Conservation (phyloP, 345 rosid species). For the Tarenaya hassleriana region DNA sequence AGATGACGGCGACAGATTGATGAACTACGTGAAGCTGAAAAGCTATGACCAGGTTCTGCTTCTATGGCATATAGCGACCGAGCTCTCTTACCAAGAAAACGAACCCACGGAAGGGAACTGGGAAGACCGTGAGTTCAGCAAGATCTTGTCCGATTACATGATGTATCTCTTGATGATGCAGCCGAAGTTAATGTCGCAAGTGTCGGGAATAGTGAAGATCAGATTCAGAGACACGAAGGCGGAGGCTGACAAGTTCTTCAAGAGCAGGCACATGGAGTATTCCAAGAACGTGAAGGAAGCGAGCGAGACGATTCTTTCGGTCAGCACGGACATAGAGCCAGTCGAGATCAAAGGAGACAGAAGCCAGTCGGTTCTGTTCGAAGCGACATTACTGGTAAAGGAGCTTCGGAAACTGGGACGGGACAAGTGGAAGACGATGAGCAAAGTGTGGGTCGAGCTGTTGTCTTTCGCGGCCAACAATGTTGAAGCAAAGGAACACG, state of each 20-base stretch:
- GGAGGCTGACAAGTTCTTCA: conserved; percentile 22
- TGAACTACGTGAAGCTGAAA: conserved; percentile 32
- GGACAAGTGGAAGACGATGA: conserved; percentile 29
- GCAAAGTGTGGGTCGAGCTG: conserved; percentile 43
- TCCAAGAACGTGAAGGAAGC: conserved; percentile 5
- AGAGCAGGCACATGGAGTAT: background rate
- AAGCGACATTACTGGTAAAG: conserved; percentile 23
- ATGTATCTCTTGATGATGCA: conserved; percentile 37
- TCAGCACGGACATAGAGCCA: conserved; percentile 3
- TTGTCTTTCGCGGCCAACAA: conserved; percentile 31
- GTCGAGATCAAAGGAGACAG: conserved; percentile 14
- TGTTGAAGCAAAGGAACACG: conserved; percentile 30
- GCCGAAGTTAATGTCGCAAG: conserved; percentile 25
- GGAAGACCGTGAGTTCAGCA: conserved; percentile 22
- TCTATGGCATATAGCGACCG: conserved; percentile 34
- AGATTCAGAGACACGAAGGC: conserved; percentile 27
- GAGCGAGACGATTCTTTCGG: conserved; percentile 1
- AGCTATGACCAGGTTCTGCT: conserved; percentile 31
- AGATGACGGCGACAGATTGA: background rate
- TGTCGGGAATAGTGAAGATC: conserved; percentile 28
- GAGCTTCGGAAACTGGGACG: conserved; percentile 13
- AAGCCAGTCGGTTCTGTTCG: conserved; percentile 30
- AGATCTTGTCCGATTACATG: conserved; percentile 37
- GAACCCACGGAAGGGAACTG: background rate
- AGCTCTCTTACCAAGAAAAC: conserved; percentile 16